Evolutionary conservation across 106 monocot genomes (phyloP), one percentile per base, ranked within the genome.

Genomic region (Dendrobium nobile): DNA sequence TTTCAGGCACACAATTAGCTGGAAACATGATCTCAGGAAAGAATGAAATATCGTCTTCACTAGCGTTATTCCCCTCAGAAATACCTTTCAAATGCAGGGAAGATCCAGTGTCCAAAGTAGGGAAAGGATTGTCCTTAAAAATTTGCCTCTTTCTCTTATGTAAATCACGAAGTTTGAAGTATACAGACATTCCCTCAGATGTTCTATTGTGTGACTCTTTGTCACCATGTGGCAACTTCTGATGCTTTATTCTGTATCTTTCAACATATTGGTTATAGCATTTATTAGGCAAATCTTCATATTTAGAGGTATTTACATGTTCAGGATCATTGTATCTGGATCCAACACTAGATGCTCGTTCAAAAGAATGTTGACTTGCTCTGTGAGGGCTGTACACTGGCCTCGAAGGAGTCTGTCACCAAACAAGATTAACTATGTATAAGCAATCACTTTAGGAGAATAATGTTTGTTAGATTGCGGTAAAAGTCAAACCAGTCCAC

Each of bases 1-100:
- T 93, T 73, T 91, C 93, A 72, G 95, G 95, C 42, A 95, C 91
- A 79, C 95, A 95, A 75, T 95, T 95, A 28, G 85, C 80, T 79
- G 95, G 95, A 79, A 95, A 99, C 88, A 88, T 88, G 2, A 91
- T 80, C 79, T 99, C 99, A 51, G 99, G 99, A 54, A 95, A 77
- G 22, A 98, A 90, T 59, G 47, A 75, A 80, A 56, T 80, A 5
- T 89, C 93, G 45, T 88, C 93, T 19, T 91, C 91, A 73, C 41
- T 73, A 54, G 77, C 77, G 58, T 78, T 85, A 75, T 72, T 86
- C 51, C 64, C 48, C 20, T 90, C 87, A 8, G 74, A 72, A 78
- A 70, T 65, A 77, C 27, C 74, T 67, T 83, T 88, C 67, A 72
- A 81, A 77, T 79, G 79, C 2, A 56, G 72, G 42, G 28, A 80